Evolutionary conservation across 331 rosid genomes (phyloP).

Genomic region (Malus hybrid): DNA sequence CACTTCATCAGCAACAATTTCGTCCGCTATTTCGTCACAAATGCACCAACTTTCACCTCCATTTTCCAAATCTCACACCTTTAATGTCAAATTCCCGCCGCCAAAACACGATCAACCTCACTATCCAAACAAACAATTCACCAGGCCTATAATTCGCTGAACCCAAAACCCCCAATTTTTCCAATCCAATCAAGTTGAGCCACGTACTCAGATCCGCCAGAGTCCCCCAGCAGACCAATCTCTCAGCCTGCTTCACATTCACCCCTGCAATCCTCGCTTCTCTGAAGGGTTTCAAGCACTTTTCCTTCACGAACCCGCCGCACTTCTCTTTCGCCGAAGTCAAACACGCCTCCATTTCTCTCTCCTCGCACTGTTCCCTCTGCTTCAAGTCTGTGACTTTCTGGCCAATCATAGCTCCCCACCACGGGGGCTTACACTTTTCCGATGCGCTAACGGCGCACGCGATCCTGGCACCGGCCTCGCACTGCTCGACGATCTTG

Average conservation of each 20-base stretch:
- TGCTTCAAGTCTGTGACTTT: slow-evolving; percentile 38
- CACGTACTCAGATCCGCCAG: slow-evolving; percentile 16
- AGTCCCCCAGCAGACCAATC: slow-evolving; percentile 35
- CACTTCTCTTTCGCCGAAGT: slow-evolving; percentile 50
- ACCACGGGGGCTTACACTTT: slow-evolving; percentile 66
- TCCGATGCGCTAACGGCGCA: slow-evolving; percentile 60
- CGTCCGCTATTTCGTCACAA: neutral
- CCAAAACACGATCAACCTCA: slow-evolving; percentile 16
- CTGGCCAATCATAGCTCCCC: slow-evolving; percentile 37
- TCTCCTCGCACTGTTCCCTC: slow-evolving; percentile 63
- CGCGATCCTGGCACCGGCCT: slow-evolving; percentile 59
- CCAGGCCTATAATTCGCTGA: slow-evolving; percentile 29
- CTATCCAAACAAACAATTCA: slow-evolving; percentile 25
- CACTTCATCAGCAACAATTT: neutral
- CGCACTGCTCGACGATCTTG: slow-evolving; percentile 52
- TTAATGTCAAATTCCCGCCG: slow-evolving; percentile 1
- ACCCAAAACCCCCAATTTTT: slow-evolving; percentile 3
- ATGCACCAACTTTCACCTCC: neutral
- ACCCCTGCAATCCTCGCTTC: slow-evolving; percentile 46
- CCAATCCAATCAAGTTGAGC: slow-evolving; percentile 21
- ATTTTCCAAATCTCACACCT: neutral
- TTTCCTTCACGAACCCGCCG: slow-evolving; percentile 46
- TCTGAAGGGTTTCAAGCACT: slow-evolving; percentile 54
- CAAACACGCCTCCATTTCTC: slow-evolving; percentile 53
- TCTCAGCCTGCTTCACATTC: slow-evolving; percentile 29